phyloP scores from a whole-genome alignment of 78 protist genomes.

The Pigoraptor vietnamica region DNA sequence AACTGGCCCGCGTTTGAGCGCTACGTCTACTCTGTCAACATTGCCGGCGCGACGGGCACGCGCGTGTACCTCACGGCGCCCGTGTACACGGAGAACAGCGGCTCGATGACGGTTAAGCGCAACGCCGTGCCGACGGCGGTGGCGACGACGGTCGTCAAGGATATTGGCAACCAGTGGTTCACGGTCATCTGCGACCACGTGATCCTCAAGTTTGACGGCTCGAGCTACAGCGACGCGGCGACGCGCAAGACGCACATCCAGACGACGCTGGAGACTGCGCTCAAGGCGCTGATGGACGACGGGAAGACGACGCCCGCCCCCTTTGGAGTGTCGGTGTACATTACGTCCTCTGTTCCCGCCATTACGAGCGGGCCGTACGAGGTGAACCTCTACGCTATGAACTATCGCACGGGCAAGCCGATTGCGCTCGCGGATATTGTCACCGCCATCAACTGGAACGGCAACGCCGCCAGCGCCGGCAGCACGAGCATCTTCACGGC shows the following conservation, averaged over 20 bases:
- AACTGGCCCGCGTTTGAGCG: background rate
- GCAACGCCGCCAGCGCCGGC: background rate
- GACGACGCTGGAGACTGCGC: background rate
- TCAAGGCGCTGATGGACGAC: background rate
- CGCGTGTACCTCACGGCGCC: background rate
- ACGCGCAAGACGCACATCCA: background rate
- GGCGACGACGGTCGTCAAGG: background rate
- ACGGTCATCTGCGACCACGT: background rate
- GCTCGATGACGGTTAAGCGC: background rate
- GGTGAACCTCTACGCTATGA: background rate
- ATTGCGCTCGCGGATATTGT: background rate
- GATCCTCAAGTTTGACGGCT: background rate
- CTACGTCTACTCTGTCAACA: background rate
- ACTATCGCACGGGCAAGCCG: background rate
- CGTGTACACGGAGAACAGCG: no score
- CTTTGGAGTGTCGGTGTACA: background rate
- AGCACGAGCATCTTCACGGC: background rate
- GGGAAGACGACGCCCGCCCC: background rate
- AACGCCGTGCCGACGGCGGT: background rate
- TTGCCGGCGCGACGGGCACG: background rate
- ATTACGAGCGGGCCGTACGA: background rate
- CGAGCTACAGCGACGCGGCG: background rate
- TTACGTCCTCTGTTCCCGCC: background rate
- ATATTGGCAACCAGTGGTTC: background rate
- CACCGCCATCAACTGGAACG: background rate